Conservation (phyloP, 1,284 basidiomycete species). For the Agaricales sp. region DNA sequence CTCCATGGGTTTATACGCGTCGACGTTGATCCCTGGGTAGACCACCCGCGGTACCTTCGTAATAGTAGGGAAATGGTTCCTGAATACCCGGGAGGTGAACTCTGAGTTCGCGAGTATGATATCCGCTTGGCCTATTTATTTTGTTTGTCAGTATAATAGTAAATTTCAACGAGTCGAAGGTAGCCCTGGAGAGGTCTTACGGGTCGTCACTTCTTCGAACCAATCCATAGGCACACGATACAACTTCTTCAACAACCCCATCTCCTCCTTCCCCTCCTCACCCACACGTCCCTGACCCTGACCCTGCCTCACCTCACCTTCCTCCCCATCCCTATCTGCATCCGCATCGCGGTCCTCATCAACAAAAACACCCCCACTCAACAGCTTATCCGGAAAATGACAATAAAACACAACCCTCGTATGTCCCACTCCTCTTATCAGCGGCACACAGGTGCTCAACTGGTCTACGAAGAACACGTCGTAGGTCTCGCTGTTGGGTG, state of each 20-base stretch:
- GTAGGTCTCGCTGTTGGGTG: constrained; percentile 33
- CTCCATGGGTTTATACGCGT: constrained; percentile 46
- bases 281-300: no score
- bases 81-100: constrained; percentile 81
- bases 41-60: constrained; percentile 59
- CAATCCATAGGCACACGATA: constrained; percentile 89
- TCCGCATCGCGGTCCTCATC: no score
- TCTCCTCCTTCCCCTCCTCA: constrained; percentile 25
- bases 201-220: constrained; percentile 84
- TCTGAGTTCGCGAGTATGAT: constrained; percentile 87
- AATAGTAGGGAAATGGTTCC: constrained; percentile 68
- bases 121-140: constrained; percentile 66
- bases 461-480: constrained; percentile 96
- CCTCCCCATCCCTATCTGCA: no score
- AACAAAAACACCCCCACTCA: constrained; percentile 68
- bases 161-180: background rate
- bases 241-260: constrained; percentile 49
- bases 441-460: constrained; percentile 83
- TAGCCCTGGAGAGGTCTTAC: constrained; percentile 32
- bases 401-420: constrained; percentile 93
- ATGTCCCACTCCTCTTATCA: constrained; percentile 58
- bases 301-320: constrained; percentile 24
- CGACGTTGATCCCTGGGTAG: constrained; percentile 86
- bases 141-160: constrained; percentile 2
- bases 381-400: constrained; percentile 92